Conservation (phyloP, 2,329 filamentous ascomycete species). For the Bretziella fagacearum region DNA sequence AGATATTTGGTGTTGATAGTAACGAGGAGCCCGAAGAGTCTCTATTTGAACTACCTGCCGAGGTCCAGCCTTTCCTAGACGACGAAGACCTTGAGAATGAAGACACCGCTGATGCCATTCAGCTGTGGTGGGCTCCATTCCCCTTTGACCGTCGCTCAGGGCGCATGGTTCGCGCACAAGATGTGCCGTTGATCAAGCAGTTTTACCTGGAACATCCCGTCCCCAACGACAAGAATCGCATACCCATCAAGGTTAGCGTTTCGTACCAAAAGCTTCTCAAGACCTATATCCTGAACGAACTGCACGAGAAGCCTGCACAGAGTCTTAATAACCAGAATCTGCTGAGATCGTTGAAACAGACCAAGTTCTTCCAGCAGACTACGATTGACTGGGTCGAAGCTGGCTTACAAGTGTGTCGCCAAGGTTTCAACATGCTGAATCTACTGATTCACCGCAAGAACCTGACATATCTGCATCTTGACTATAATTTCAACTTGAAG, state of each 20-base stretch:
- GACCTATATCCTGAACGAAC: slow-evolving; percentile 86
- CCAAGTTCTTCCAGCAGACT: slow-evolving; percentile 98
- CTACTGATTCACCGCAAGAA: slow-evolving; percentile 96
- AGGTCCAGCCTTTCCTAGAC: slow-evolving; percentile 71
- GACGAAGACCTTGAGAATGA: slow-evolving; percentile 80
- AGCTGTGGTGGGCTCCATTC: slow-evolving; percentile 95
- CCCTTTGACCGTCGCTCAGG: slow-evolving; percentile 90
- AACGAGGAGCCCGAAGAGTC: slow-evolving; percentile 61
- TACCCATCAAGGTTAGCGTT: slow-evolving; percentile 91
- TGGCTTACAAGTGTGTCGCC: slow-evolving; percentile 90
- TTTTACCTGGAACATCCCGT: slow-evolving; percentile 97
- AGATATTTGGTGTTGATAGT: slow-evolving; percentile 70
- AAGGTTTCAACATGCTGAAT: slow-evolving; percentile 99
- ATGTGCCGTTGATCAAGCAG: slow-evolving; percentile 92
- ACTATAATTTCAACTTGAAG: slow-evolving; percentile 99
- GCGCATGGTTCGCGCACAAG: slow-evolving; percentile 89
- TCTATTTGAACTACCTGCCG: slow-evolving; percentile 64
- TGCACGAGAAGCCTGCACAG: slow-evolving; percentile 92
- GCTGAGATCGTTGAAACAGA: slow-evolving; percentile 76
- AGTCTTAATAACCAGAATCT: slow-evolving; percentile 89
- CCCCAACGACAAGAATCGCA: slow-evolving; percentile 30
- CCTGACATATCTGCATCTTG: slow-evolving; percentile 89
- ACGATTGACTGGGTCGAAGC: slow-evolving; percentile 99
- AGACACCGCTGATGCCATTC: slow-evolving; percentile 79
- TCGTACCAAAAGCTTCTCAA: slow-evolving; percentile 98